A percentile compares a stretch with the other conserved stretches of the same genome.
These are phyloP conservation scores for Candida hungchunana DNA, from an alignment of 805 yeast species.

Conservation along the genomic window DNA sequence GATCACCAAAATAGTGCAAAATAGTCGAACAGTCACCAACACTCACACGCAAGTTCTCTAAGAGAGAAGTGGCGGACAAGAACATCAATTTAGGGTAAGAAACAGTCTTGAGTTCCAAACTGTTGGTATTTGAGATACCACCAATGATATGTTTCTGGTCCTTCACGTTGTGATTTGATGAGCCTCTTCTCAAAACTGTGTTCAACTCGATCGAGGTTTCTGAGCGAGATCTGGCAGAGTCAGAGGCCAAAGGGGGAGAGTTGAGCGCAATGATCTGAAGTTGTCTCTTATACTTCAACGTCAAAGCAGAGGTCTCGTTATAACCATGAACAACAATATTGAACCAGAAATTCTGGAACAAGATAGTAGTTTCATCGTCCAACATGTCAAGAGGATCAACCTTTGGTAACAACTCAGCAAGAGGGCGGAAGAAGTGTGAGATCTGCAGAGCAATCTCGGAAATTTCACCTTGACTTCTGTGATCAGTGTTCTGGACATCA, in stretches of 20 bases:
- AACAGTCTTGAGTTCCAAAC: conserved; percentile 48
- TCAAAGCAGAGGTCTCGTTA: conserved; percentile 52
- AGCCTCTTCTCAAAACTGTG: conserved; percentile 83
- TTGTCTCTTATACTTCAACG: conserved; percentile 41
- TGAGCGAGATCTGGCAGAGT: conserved; percentile 70
- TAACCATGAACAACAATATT: conserved; percentile 91
- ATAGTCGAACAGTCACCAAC: conserved; percentile 80
- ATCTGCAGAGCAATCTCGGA: conserved; percentile 68
- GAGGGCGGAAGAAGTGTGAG: conserved; percentile 59
- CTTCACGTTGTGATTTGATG: conserved; percentile 75
- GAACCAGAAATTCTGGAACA: conserved; percentile 90
- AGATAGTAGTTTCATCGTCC: conserved; percentile 45
- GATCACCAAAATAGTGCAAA: conserved; percentile 79
- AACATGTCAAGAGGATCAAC: conserved; percentile 39
- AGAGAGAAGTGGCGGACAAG: conserved; percentile 71
- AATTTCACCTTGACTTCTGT: conserved; percentile 71
- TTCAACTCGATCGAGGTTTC: conserved; percentile 92
- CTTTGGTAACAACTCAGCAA: conserved; percentile 70
- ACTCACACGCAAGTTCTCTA: conserved; percentile 75
- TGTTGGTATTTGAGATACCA: conserved; percentile 34
- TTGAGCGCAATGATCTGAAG: conserved; percentile 74
- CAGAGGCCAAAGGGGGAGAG: conserved; percentile 86
- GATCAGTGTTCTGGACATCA: conserved; percentile 70
- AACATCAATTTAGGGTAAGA: conserved; percentile 83
- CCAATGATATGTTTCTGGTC: conserved; percentile 61